Evolutionary conservation across 1,139 yeast species (phyloP), one percentile per base, ranked within the genome.

Genomic region (Protomyces lactucae-debilis): DNA sequence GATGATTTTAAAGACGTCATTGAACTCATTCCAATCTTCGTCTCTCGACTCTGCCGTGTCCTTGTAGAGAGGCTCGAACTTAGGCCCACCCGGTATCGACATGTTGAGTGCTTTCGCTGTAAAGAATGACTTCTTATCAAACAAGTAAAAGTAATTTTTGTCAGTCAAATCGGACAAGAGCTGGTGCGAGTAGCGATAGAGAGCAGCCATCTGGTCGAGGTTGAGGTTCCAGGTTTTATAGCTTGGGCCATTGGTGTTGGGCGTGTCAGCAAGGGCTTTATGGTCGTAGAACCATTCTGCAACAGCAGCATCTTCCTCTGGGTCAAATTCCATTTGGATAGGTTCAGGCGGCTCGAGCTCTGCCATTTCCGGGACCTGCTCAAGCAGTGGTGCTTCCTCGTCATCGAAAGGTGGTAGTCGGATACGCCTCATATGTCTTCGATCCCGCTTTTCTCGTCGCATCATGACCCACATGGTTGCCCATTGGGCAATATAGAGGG

Each of bases 361-460:
- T 67, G 88, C 88, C 23, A 91, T 78, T 70, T 88, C 87, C 67
- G 90, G 95, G 28, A 85, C 73, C 86, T 91, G 93, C 67, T 87
- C 85, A 52, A 92, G 74, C 0, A 96, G 95, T 0, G 97, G 97
- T 73, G 92, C 98, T 28, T 59, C 63, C 73, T 95, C 99, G 73
- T 95, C 99, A 75, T 95, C 99, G 76, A 93, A 91, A 0, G 96
- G 93, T 0, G 99, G 99, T 70, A 93, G 88, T 64, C 91, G 81
- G 88, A 93, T 86, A 70, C 99, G 81, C 71, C 90, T 87, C 76
- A 95, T 93, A 73, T 89, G 96, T 52, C 85, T 80, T 69, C 99
- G 80, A 73, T 92, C 98, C 66, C 95, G 82, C 73, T 95, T 93
- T 73, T 93, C 99, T 64, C 93, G 80, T 71, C 98, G 82, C 99